Percentiles rank a stretch among this genome's conserved stretches.
These are phyloP conservation scores for Penicillium sp. DNA, from an alignment of 2,329 filamentous ascomycete genomes.

Conservation along the genomic window DNA sequence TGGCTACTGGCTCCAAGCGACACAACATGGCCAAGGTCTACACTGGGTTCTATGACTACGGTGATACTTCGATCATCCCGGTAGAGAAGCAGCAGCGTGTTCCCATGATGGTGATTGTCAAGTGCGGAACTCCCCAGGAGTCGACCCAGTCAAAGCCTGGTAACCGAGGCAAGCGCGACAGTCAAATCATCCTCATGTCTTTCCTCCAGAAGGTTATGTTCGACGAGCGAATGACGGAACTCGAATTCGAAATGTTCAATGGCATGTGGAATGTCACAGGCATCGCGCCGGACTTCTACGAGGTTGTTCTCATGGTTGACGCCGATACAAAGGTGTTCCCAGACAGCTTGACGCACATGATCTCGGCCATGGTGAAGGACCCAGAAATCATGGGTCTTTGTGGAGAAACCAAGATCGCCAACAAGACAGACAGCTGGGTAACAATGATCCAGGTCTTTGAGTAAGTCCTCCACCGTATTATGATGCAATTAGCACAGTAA, in stretches of 20 bases:
- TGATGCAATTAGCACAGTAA: neutral
- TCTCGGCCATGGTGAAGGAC: constrained; percentile 97
- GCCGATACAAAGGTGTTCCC: constrained; percentile 99
- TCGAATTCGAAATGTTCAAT: constrained; percentile 99
- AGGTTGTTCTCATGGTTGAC: constrained; percentile 97
- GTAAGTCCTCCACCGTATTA: constrained; percentile 32
- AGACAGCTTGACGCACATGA: constrained; percentile 95
- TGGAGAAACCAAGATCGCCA: constrained; percentile 98
- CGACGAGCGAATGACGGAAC: constrained; percentile 97
- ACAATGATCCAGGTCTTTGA: constrained; percentile 98
- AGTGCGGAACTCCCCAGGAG: constrained; percentile 89
- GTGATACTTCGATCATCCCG: constrained; percentile 67
- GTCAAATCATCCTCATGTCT: constrained; percentile 97
- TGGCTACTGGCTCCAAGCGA: constrained; percentile 87
- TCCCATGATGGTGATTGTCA: constrained; percentile 93
- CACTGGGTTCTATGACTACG: constrained; percentile 96
- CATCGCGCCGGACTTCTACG: constrained; percentile 95
- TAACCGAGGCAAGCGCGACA: constrained; percentile 96
- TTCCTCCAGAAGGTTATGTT: constrained; percentile 99
- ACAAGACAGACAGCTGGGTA: constrained; percentile 90
- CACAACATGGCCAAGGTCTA: constrained; percentile 99
- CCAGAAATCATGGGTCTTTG: constrained; percentile 98
- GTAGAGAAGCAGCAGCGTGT: constrained; percentile 86
- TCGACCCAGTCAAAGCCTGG: constrained; percentile 73
- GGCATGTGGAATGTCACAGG: constrained; percentile 97